Base-by-base conservation (phyloP, 306 rosid genomes). In the Ormosia emarginata region DNA sequence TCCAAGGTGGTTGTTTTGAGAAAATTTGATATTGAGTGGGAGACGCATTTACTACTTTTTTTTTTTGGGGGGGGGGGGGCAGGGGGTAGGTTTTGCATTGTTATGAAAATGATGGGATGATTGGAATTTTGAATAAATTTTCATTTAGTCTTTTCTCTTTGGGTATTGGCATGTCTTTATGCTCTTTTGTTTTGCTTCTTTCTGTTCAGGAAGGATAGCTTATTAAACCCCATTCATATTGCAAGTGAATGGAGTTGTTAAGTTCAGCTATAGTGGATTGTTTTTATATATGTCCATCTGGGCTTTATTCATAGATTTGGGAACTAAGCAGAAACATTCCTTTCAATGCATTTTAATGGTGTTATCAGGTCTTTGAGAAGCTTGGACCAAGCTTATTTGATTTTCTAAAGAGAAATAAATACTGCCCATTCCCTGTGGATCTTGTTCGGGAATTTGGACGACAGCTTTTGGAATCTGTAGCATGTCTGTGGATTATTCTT, bases 361-460 rank as follows among this genome's bases (percentile, higher is more conserved):
- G 85, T 92, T 89, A 86, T 93, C 98, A 94, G 97, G 97, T 94
- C 80, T 94, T 91, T 94, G 98, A 94, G 95, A 94, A 89, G 97
- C 98, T 94, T 93, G 98, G 97, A 86, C 97, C 98, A 90, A 94
- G 98, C 79, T 94, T 93, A 90, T 94, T 93, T 94, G 98, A 94
- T 90, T 94, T 94, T 92, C 93, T 93, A 91, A 94, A 91, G 98
- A 90, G 98, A 93, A 94, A 91, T 93, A 94, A 88, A 90, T 93
- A 93, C 94, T 89, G 92, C 90, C 93, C 98, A 77, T 93, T 95
- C 89, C 98, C 98, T 85, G 91, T 93, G 97, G 98, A 95, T 81
- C 98, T 95, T 91, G 98, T 93, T 90, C 98, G 95, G 85, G 98
- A 95, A 90, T 93, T 93, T 87, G 98, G 97, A 90, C 88, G 98